Conservation (phyloP, 2,329 filamentous ascomycete species). For the Xylariales sp. region DNA sequence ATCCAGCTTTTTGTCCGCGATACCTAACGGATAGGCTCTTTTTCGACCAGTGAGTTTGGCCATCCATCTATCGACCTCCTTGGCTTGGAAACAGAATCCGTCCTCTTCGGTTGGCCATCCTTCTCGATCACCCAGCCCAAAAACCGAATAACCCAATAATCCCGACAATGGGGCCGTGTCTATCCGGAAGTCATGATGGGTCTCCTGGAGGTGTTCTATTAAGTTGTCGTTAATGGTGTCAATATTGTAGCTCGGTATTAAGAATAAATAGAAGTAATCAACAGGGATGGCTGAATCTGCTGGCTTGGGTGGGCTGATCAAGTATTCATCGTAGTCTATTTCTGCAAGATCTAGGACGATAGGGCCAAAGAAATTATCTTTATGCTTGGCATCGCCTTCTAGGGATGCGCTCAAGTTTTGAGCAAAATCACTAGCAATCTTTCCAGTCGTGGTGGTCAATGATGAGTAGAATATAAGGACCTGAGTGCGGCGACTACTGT, state of each 20-base stretch:
- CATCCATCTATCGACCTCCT: constrained; percentile 94
- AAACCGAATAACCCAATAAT: constrained; percentile 89
- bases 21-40: constrained; percentile 87
- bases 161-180: constrained; percentile 84
- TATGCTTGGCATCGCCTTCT: constrained; percentile 57
- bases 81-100: constrained; percentile 93
- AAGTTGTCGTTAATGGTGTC: constrained; percentile 91
- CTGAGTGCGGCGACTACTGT: constrained; percentile 66
- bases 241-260: constrained; percentile 94
- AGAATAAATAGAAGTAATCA: constrained; percentile 82
- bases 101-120: constrained; percentile 92
- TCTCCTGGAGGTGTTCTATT: constrained; percentile 87
- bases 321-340: constrained; percentile 93
- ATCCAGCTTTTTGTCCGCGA: constrained; percentile 86
- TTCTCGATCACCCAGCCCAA: constrained; percentile 91
- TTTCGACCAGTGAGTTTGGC: constrained; percentile 90
- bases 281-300: constrained; percentile 57
- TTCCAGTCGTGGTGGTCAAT: constrained; percentile 84
- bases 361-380: constrained; percentile 63
- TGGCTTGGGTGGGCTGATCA: constrained; percentile 78
- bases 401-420: constrained; percentile 65
- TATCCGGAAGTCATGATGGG: constrained; percentile 95
- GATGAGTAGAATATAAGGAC: constrained; percentile 90
- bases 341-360: constrained; percentile 82
- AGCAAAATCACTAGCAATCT: constrained; percentile 73